These are phyloP conservation scores for Aschersonia sp. DNA, from an alignment of 2,329 filamentous ascomycete species.

Conservation along the genomic window DNA sequence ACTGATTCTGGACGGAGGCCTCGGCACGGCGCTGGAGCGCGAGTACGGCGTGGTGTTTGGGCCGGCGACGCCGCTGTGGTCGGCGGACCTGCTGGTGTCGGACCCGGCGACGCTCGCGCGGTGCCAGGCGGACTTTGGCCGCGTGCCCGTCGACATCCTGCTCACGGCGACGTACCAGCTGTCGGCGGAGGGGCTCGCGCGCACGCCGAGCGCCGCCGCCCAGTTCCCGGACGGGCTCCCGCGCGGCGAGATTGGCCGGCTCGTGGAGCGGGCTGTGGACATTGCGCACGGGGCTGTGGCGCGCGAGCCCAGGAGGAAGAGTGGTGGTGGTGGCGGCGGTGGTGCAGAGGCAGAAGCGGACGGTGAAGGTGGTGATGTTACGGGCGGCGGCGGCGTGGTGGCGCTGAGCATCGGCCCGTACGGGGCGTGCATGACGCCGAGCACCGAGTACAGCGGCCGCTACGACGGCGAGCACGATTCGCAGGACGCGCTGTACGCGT, in stretches of 20 bases:
- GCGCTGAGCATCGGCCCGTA: conserved; percentile 52
- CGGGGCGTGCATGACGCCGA: conserved; percentile 50
- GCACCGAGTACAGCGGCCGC: conserved; percentile 47
- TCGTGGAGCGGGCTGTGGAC: conserved; percentile 26
- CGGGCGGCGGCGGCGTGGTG: conserved; percentile 18
- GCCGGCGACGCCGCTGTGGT: conserved; percentile 46
- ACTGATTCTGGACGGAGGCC: conserved; percentile 46
- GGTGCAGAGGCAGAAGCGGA: no score
- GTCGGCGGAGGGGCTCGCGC: conserved; percentile 38
- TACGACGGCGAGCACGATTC: conserved; percentile 37
- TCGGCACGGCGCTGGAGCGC: conserved; percentile 51
- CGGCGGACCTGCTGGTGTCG: conserved; percentile 47
- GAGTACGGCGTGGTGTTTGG: conserved; percentile 37
- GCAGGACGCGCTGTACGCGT: conserved; percentile 29
- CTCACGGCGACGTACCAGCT: conserved; percentile 56
- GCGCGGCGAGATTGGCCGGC: conserved; percentile 20
- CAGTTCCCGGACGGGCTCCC: conserved; percentile 28
- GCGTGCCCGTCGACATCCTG: conserved; percentile 44
- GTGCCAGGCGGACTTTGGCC: conserved; percentile 41
- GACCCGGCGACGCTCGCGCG: conserved; percentile 32
- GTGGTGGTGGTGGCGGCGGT: no score
- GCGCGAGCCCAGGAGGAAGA: no score
- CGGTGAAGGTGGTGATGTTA: neutral
- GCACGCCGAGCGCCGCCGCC: conserved; percentile 23
- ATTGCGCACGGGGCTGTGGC: conserved; percentile 21